These are phyloP conservation scores for Penicillium paneum DNA, from an alignment of 2,329 filamentous ascomycete species.

Conservation along the genomic window DNA sequence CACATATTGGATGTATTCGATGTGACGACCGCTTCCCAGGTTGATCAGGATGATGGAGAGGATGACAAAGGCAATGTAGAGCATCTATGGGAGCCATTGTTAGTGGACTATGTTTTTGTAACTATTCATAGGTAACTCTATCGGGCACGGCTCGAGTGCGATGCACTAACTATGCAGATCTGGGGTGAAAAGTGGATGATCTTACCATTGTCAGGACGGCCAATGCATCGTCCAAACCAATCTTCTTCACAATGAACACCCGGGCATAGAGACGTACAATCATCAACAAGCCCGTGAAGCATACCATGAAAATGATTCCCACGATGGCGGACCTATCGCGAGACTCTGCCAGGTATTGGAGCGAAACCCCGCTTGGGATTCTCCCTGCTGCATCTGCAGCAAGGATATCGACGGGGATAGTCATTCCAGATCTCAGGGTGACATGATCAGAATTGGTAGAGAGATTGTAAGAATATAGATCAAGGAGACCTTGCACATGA, in stretches of 20 bases:
- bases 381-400: conserved; percentile 27
- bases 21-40: conserved; percentile 46
- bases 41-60: conserved; percentile 47
- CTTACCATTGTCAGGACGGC: conserved; percentile 49
- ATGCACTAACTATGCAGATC: neutral
- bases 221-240: conserved; percentile 49
- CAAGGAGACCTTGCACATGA: neutral
- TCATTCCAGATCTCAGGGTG: conserved; percentile 17
- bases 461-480: neutral
- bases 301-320: conserved; percentile 30
- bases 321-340: conserved; percentile 27
- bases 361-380: conserved; percentile 25
- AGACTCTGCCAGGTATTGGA: conserved; percentile 29
- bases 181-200: conserved; percentile 3
- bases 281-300: conserved; percentile 33
- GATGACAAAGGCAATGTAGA: conserved; percentile 45
- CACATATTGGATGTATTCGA: conserved; percentile 44
- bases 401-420: conserved; percentile 28
- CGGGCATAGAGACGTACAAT: conserved; percentile 48
- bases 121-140: neutral
- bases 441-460: conserved; percentile 1
- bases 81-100: conserved; percentile 17
- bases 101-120: neutral
- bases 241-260: conserved; percentile 42
- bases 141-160: too few relatives aligned